Conservation (phyloP, 176 grass and related monocot species). For the Thinopyrum elongatum region DNA sequence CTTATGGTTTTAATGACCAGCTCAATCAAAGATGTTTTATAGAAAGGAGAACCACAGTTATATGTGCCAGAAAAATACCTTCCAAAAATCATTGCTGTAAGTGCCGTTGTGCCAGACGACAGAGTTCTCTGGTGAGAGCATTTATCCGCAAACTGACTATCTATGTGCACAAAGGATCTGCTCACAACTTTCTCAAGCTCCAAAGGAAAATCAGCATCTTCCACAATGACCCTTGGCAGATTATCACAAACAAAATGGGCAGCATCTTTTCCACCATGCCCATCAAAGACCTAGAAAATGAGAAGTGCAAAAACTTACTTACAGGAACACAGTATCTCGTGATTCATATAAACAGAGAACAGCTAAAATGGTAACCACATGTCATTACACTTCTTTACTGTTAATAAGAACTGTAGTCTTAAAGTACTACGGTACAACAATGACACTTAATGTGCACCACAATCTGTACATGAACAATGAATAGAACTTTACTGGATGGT, state of each 20-base stretch:
- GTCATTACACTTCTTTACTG: not conserved
- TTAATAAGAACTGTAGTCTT: not conserved
- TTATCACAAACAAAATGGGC: slow-evolving; percentile 82
- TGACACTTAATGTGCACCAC: not conserved
- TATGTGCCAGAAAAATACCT: slow-evolving; percentile 45
- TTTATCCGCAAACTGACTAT: slow-evolving; percentile 64
- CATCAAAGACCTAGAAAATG: slow-evolving; percentile 78
- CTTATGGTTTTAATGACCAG: not conserved
- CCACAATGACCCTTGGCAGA: slow-evolving; percentile 80
- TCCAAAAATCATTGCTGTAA: slow-evolving; percentile 89
- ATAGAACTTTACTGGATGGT: not conserved
- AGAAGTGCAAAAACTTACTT: not conserved
- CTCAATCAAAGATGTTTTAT: slow-evolving; percentile 15
- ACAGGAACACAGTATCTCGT: not conserved
- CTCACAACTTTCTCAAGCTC: slow-evolving; percentile 80
- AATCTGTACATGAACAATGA: not conserved
- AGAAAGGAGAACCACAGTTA: not conserved
- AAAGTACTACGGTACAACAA: not conserved
- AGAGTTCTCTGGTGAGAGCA: slow-evolving; percentile 47
- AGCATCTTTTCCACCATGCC: slow-evolving; percentile 95
- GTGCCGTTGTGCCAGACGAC: slow-evolving; percentile 85
- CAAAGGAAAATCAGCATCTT: slow-evolving; percentile 90
- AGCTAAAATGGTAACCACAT: not conserved
- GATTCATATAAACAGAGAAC: not conserved
- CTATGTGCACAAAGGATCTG: slow-evolving; percentile 77